Conservation (phyloP, 2,329 filamentous ascomycete genomes). For the Cercospora zeae-maydis region DNA sequence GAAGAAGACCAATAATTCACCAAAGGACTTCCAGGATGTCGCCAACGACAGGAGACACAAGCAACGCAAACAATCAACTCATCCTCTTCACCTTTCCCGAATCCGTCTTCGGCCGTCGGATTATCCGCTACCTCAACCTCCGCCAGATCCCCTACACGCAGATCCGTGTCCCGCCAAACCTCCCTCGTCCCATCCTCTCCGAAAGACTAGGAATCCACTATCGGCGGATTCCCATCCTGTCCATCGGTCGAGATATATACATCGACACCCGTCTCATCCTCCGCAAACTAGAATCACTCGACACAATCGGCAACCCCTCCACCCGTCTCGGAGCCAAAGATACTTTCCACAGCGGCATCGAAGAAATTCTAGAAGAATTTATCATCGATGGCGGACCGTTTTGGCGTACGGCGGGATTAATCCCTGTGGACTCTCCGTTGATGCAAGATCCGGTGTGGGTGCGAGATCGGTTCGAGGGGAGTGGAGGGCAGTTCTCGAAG, state of each 20-base stretch:
- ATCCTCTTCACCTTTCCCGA: slow-evolving; percentile 25
- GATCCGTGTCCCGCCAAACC: slow-evolving; percentile 23
- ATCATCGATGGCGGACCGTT: slow-evolving; percentile 22
- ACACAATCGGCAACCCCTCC: slow-evolving; percentile 8
- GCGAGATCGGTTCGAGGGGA: slow-evolving; percentile 21
- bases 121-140: slow-evolving; percentile 21
- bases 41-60: background rate
- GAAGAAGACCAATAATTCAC: no score
- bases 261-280: slow-evolving; percentile 26
- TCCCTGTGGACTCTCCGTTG: slow-evolving; percentile 13
- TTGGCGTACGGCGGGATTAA: slow-evolving; percentile 19
- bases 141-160: slow-evolving; percentile 19
- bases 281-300: slow-evolving; percentile 18
- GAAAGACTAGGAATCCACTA: slow-evolving; percentile 23
- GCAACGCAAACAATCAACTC: slow-evolving; percentile 4
- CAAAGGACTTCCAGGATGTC: background rate
- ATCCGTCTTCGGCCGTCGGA: slow-evolving; percentile 20
- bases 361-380: slow-evolving; percentile 21
- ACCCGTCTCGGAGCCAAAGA: slow-evolving; percentile 12
- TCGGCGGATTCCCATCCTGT: slow-evolving; percentile 24
- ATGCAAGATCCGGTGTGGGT: slow-evolving; percentile 20
- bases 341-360: slow-evolving; percentile 16
- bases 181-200: slow-evolving; percentile 20
- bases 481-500: slow-evolving; percentile 16
- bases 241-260: slow-evolving; percentile 27